Conservation (phyloP, 148 eudicot genomes). For the Chenopodium formosanum region DNA sequence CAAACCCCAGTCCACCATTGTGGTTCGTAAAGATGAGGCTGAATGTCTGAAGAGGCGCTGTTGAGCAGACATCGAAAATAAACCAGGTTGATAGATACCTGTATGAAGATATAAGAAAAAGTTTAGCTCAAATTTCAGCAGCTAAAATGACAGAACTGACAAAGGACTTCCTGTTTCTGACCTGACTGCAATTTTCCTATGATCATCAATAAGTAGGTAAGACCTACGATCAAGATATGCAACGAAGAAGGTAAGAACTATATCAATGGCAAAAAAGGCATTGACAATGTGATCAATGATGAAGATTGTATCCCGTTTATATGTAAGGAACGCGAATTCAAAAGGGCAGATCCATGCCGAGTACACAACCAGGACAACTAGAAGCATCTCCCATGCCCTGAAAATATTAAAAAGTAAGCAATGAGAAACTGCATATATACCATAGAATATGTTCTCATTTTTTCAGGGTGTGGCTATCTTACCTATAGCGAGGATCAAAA, state of each 20-base stretch:
- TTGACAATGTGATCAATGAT: constrained; percentile 73
- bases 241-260: constrained; percentile 86
- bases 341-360: constrained; percentile 93
- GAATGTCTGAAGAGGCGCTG: constrained; percentile 71
- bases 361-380: constrained; percentile 71
- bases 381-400: constrained; percentile 89
- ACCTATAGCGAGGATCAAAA: constrained; percentile 69
- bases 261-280: constrained; percentile 75
- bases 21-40: constrained; percentile 59
- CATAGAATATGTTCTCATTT: background rate
- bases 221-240: constrained; percentile 70
- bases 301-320: constrained; percentile 51
- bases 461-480: background rate
- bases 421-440: constrained; percentile 1
- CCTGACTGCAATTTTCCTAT: constrained; percentile 72
- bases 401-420: constrained; percentile 1
- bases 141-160: background rate
- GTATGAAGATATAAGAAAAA: constrained; percentile 7
- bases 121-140: background rate
- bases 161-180: constrained; percentile 14
- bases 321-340: constrained; percentile 68
- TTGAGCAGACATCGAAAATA: constrained; percentile 79
- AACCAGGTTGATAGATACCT: constrained; percentile 93
- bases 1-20: constrained; percentile 56
- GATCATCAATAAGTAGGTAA: constrained; percentile 77